Evolutionary conservation across 176 grass and related monocot species (phyloP).

Genomic region (Eragrostis nindensis): DNA sequence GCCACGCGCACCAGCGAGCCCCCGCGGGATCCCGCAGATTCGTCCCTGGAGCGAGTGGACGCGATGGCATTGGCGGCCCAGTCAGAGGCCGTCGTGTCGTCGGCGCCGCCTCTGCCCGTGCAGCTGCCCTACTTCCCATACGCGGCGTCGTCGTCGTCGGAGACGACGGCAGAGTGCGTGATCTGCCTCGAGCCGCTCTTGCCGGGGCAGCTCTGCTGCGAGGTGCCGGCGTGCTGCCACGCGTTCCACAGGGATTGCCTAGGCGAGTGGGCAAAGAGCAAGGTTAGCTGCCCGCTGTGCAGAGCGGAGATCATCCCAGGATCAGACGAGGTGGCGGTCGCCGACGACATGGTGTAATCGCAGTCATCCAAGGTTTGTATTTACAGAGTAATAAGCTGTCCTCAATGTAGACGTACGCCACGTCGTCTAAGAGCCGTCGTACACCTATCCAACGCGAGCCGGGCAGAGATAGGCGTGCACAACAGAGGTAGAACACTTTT

Average conservation of each 20-base stretch:
- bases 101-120: background rate
- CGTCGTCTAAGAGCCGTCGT: too few species aligned
- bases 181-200: constrained; percentile 45
- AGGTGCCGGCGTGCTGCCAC: constrained; percentile 52
- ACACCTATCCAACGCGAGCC: too few species aligned
- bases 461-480: too few species aligned
- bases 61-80: too few species aligned
- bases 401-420: too few species aligned
- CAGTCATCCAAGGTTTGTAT: too few species aligned
- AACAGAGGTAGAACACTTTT: too few species aligned
- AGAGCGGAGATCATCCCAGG: background rate
- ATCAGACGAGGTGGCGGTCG: background rate
- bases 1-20: too few species aligned
- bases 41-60: too few species aligned
- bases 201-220: constrained; percentile 35
- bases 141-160: background rate
- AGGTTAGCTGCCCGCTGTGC: constrained; percentile 52
- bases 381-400: too few species aligned
- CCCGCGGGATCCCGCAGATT: too few species aligned
- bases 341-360: constrained; percentile 29
- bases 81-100: too few species aligned
- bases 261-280: constrained; percentile 36
- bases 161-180: constrained; percentile 25
- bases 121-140: constrained; percentile 2
- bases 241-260: constrained; percentile 48